These are phyloP conservation scores for Hyaloscypha hepaticicola DNA, from an alignment of 495 filamentous ascomycete species.

Conservation along the genomic window DNA sequence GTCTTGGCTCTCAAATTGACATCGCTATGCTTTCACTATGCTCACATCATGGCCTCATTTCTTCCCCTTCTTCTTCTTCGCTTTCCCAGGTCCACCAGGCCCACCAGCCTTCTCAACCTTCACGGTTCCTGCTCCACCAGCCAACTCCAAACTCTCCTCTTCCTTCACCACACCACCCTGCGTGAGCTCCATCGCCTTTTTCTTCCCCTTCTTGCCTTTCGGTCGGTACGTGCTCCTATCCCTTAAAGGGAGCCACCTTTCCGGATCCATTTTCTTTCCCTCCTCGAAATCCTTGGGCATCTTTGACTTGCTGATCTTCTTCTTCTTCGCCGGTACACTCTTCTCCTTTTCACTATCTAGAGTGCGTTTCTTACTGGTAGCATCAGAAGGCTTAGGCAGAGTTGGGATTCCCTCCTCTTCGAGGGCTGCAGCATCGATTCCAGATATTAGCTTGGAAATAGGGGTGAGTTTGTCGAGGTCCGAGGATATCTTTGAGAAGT, in stretches of 20 bases:
- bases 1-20: background rate
- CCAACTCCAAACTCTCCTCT: slow-evolving; percentile 62
- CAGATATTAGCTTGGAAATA: slow-evolving; percentile 61
- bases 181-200: slow-evolving; percentile 70
- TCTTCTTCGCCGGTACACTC: slow-evolving; percentile 52
- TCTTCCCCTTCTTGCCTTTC: slow-evolving; percentile 89
- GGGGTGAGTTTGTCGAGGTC: slow-evolving; percentile 64
- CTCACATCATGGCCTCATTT: slow-evolving; percentile 33
- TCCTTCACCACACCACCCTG: slow-evolving; percentile 80
- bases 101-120: slow-evolving; percentile 54
- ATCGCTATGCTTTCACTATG: background rate
- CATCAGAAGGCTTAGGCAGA: slow-evolving; percentile 42
- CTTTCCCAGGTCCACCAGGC: slow-evolving; percentile 50
- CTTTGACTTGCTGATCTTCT: slow-evolving; percentile 63
- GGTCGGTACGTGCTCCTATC: slow-evolving; percentile 87
- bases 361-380: slow-evolving; percentile 55
- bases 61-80: slow-evolving; percentile 77
- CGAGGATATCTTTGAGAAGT: slow-evolving; percentile 57
- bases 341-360: slow-evolving; percentile 40
- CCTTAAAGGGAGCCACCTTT: slow-evolving; percentile 87
- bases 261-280: slow-evolving; percentile 76
- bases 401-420: slow-evolving; percentile 74
- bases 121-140: slow-evolving; percentile 58
- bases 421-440: slow-evolving; percentile 66
- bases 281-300: slow-evolving; percentile 77